Base-by-base conservation (phyloP, 2,329 filamentous ascomycete genomes). In the Sporothrix variecibatus region DNA sequence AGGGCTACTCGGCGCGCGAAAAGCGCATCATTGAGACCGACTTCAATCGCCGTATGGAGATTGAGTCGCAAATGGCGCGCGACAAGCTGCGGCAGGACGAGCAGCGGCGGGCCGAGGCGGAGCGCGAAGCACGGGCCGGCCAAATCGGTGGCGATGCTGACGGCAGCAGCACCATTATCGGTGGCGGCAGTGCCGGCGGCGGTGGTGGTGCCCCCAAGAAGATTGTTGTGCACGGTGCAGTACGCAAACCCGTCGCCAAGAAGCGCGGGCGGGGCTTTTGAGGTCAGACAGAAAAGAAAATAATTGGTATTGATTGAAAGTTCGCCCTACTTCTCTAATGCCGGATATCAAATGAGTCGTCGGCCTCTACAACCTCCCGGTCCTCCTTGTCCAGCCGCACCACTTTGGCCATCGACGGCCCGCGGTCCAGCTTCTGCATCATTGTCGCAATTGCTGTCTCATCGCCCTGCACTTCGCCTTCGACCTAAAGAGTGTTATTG, bases 31-130 rank as follows among this genome's bases (percentile, higher is more conserved):
- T 92, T 0, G 95, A 98, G 84, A 92, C 91, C 20, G 95, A 98
- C 81, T 97, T 97, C 81, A 98, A 97, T 80, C 87, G 90, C 71
- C 94, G 93, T 82, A 94, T 97, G 88, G 95, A 98, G 83, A 95
- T 98, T 76, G 95, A 98, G 84, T 87, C 92, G 2, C 90, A 97
- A 83, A 98, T 98, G 93, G 94, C 92, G 0, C 91, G 92, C 77
- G 95, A 98, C 80, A 94, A 94, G 81, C 88, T 89, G 74, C 84
- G 86, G 26, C 90, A 93, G 76, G 88, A 92, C 78, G 85, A 89
- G 75, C 85, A 86, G 77, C 81, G 86, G 75, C 83, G 82, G 74
- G 84, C 83, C 15, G 88, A 90, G 76, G 85, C 84, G 68, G 85
- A 88, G 75, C 65, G 81, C 12, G 58, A 75, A 20, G 38, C 40